Base-by-base conservation (phyloP, 257 asterid genomes). In the Nicotiana otophora region DNA sequence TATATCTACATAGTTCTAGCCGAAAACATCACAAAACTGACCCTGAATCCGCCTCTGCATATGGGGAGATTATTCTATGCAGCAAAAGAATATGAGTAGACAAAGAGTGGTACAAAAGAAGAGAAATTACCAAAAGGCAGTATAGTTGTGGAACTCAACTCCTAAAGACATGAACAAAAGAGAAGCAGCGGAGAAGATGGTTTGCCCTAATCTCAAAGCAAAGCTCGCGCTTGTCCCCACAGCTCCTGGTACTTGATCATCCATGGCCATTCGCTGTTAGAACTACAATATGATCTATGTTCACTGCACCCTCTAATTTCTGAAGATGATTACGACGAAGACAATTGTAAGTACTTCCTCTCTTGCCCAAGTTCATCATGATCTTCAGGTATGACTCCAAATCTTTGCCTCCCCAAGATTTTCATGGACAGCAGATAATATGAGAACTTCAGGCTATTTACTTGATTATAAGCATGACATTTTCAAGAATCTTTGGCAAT, bases 111-210 rank as follows among this genome's bases (percentile, higher is more conserved):
- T 55, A 7, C 57, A 48, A 10, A 26, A 8, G 57, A 30, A 81
- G 67, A 81, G 67, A 28, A 72, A 57, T 81, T 91, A 94, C 98
- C 98, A 89, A 60, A 94, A 94, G 86, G 96, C 88, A 23, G 98
- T 92, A 78, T 92, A 94, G 90, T 84, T 89, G 86, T 92, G 91
- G 91, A 92, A 91, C 53, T 92, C 95, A 48, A 84, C 92, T 82
- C 92, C 92, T 46, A 90, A 81, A 8, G 97, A 92, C 96, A 92
- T 91, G 93, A 89, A 89, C 84, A 87, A 86, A 70, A 94, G 93
- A 81, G 97, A 90, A 33, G 92, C 89, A 12, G 92, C 86, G 77
- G 97, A 89, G 85, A 84, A 89, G 81, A 86, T 64, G 28, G 90
- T 90, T 87, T 92, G 96, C 75, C 94, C 93, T 9, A 92, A 36